Percentiles rank a stretch among this genome's conserved stretches.
phyloP scores from a whole-genome alignment of 2,329 filamentous ascomycete species.

The Penicillium sp. region DNA sequence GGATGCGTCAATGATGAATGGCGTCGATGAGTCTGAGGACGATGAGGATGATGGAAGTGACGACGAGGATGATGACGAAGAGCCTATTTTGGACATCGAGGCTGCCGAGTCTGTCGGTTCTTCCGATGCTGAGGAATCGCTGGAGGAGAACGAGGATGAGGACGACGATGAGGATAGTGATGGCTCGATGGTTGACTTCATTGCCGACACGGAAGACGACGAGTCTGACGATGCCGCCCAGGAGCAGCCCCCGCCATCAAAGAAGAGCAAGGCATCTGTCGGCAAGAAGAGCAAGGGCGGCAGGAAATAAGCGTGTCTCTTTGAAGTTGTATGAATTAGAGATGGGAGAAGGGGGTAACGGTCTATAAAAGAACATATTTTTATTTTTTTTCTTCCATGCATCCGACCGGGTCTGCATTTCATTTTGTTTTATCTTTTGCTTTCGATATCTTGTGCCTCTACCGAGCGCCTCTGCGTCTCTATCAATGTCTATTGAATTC shows the following conservation, averaged over 20 bases:
- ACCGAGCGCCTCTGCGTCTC: slow-evolving; percentile 10
- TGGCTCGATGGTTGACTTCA: slow-evolving; percentile 45
- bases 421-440: slow-evolving; percentile 4
- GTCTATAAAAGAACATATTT: slow-evolving; percentile 16
- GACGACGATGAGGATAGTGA: slow-evolving; percentile 64
- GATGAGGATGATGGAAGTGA: slow-evolving; percentile 54
- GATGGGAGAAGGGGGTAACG: slow-evolving; percentile 16
- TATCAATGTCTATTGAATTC: slow-evolving; percentile 7
- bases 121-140: slow-evolving; percentile 48
- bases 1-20: slow-evolving; percentile 43
- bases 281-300: slow-evolving; percentile 35
- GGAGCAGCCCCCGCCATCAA: slow-evolving; percentile 30
- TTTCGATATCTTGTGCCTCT: slow-evolving; percentile 14
- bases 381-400: slow-evolving; percentile 15
- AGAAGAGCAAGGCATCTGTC: slow-evolving; percentile 33
- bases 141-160: slow-evolving; percentile 61
- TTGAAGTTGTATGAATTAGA: slow-evolving; percentile 14
- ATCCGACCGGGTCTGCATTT: slow-evolving; percentile 12
- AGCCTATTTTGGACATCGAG: slow-evolving; percentile 45
- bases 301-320: slow-evolving; percentile 28
- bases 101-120: slow-evolving; percentile 43
- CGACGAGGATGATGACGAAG: slow-evolving; percentile 51
- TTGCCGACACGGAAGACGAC: slow-evolving; percentile 49
- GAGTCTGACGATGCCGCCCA: slow-evolving; percentile 30
- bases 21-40: slow-evolving; percentile 44